A percentile compares a stretch with the other conserved stretches of the same genome.
phyloP scores from a whole-genome alignment of 1,284 basidiomycete genomes.

The Fistulinella cinereoalba region DNA sequence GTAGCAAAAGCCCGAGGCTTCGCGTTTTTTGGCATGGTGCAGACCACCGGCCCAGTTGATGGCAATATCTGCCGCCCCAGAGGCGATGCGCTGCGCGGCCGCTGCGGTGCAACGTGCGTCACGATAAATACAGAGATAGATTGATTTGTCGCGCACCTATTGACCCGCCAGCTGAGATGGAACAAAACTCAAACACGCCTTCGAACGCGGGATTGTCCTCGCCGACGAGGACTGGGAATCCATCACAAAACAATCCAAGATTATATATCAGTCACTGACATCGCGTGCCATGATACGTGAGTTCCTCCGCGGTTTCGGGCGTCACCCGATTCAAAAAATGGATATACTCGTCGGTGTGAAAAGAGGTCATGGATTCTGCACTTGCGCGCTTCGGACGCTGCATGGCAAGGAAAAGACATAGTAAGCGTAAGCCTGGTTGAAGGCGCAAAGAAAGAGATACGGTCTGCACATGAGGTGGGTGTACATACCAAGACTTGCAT shows the following conservation, averaged over 20 bases:
- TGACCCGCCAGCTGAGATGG: slow-evolving; percentile 94
- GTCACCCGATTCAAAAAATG: slow-evolving; percentile 87
- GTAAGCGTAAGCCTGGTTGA: neutral
- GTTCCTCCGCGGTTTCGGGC: slow-evolving; percentile 81
- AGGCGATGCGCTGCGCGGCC: slow-evolving; percentile 80
- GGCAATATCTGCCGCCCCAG: slow-evolving; percentile 85
- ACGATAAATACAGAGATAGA: neutral
- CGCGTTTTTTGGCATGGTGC: slow-evolving; percentile 97
- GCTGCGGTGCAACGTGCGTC: slow-evolving; percentile 46
- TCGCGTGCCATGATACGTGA: slow-evolving; percentile 80
- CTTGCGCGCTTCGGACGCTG: slow-evolving; percentile 82
- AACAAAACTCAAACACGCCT: slow-evolving; percentile 95
- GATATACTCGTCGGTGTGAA: slow-evolving; percentile 98
- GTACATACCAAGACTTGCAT: slow-evolving; percentile 86
- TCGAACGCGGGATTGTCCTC: slow-evolving; percentile 98
- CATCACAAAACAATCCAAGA: too few relatives aligned
- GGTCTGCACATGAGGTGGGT: too few relatives aligned
- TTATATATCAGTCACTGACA: slow-evolving; percentile 57
- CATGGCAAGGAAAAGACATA: neutral
- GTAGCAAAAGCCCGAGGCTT: slow-evolving; percentile 97
- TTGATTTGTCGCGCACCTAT: slow-evolving; percentile 51
- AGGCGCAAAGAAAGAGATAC: too few relatives aligned
- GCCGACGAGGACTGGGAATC: slow-evolving; percentile 74
- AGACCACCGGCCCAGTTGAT: slow-evolving; percentile 98
- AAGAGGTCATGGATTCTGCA: slow-evolving; percentile 82